Percentiles rank a stretch among this genome's conserved stretches.
These are phyloP conservation scores for Penicillium simplicissimum DNA, from an alignment of 495 filamentous ascomycete genomes.

Conservation along the genomic window DNA sequence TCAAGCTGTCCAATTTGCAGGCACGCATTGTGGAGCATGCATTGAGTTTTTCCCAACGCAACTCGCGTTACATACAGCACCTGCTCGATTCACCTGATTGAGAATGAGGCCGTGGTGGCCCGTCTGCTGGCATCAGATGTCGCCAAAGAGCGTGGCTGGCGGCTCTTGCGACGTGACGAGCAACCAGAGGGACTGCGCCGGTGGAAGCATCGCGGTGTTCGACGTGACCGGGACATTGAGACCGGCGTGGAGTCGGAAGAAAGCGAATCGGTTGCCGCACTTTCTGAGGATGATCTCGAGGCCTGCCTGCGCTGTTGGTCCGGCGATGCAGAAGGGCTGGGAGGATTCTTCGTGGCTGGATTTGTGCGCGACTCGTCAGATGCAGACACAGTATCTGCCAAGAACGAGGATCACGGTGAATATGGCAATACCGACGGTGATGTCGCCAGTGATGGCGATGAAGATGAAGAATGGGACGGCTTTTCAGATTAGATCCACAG, in stretches of 20 bases:
- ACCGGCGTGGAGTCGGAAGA: not conserved
- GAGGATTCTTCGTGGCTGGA: slow-evolving; percentile 71
- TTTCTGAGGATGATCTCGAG: slow-evolving; percentile 58
- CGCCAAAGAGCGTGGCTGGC: slow-evolving; percentile 72
- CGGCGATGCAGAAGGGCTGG: slow-evolving; percentile 73
- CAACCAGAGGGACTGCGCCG: slow-evolving; percentile 68
- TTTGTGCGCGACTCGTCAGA: slow-evolving; percentile 54
- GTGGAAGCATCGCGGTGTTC: slow-evolving; percentile 69
- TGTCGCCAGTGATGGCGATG: slow-evolving; percentile 20
- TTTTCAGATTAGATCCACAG: slow-evolving; percentile 43
- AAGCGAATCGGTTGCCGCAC: slow-evolving; percentile 27
- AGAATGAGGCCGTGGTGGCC: slow-evolving; percentile 85
- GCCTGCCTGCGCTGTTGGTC: slow-evolving; percentile 81
- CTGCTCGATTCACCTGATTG: slow-evolving; percentile 80
- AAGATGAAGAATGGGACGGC: slow-evolving; percentile 47
- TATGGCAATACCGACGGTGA: slow-evolving; percentile 7
- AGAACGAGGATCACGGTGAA: not conserved
- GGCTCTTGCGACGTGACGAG: slow-evolving; percentile 64
- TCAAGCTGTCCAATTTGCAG: slow-evolving; percentile 74
- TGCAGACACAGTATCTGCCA: slow-evolving; percentile 2
- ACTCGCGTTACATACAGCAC: slow-evolving; percentile 84
- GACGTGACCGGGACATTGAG: slow-evolving; percentile 31
- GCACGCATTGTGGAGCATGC: slow-evolving; percentile 77
- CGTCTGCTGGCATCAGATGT: slow-evolving; percentile 63
- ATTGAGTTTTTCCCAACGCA: slow-evolving; percentile 76